A percentile compares a stretch with the other conserved stretches of the same genome.
phyloP scores from a whole-genome alignment of 169 alveolate genomes.

The Fabrea salina region DNA sequence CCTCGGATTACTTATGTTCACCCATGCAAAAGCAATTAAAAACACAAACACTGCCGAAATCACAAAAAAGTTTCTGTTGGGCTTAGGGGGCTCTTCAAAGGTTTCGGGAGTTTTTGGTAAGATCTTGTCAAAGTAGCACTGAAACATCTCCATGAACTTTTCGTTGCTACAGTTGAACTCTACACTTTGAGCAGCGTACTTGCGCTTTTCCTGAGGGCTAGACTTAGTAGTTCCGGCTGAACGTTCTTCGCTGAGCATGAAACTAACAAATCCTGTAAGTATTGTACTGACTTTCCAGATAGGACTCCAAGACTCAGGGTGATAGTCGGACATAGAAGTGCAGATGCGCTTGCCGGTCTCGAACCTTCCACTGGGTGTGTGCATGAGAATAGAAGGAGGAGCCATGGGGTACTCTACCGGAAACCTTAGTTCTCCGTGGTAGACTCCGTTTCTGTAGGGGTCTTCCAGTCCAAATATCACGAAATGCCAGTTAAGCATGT shows the following conservation, averaged over 20 bases:
- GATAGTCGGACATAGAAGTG: constrained; percentile 71
- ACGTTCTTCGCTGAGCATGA: constrained; percentile 27
- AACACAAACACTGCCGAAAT: too few relatives aligned
- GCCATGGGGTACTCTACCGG: constrained; percentile 72
- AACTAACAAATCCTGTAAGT: constrained; percentile 60
- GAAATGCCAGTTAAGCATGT: constrained; percentile 73
- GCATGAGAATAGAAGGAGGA: constrained; percentile 74
- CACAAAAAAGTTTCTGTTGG: too few relatives aligned
- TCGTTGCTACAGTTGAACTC: constrained; percentile 43
- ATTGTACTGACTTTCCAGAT: constrained; percentile 68
- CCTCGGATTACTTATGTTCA: too few relatives aligned
- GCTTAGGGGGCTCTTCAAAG: background rate
- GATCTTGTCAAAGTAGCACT: background rate
- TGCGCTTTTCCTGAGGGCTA: background rate
- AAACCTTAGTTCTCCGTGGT: constrained; percentile 66
- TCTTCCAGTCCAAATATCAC: constrained; percentile 68
- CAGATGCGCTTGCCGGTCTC: constrained; percentile 66
- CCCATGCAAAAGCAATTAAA: too few relatives aligned
- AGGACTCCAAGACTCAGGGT: constrained; percentile 80
- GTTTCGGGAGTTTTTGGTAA: background rate
- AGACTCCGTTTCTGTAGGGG: constrained; percentile 73
- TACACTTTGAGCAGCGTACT: background rate
- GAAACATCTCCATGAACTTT: constrained; percentile 9
- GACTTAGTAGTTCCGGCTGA: background rate
- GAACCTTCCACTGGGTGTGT: constrained; percentile 77